phyloP scores from a whole-genome alignment of 73 alveolate genomes.

The Blepharisma stoltei region DNA sequence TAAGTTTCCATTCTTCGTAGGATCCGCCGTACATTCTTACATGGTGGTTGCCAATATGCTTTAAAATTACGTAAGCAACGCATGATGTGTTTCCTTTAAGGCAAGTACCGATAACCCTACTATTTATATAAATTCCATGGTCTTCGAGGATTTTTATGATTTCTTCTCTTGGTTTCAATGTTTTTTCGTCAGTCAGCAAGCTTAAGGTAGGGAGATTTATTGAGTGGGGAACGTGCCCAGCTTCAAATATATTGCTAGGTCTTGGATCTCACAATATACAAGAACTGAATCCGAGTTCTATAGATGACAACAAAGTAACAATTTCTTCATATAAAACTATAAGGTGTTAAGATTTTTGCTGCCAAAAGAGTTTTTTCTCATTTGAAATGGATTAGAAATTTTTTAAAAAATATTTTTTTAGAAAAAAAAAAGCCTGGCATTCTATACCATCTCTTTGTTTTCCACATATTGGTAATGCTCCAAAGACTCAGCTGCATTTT shows the following conservation, averaged over 20 bases:
- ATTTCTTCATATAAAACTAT: neutral
- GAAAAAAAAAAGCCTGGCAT: no score
- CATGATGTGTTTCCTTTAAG: neutral
- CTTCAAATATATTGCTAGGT: neutral
- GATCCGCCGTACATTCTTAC: neutral
- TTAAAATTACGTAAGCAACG: neutral
- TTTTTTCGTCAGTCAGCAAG: constrained; percentile 5
- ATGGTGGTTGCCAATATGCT: neutral
- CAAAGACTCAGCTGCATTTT: neutral
- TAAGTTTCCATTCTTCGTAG: constrained; percentile 15
- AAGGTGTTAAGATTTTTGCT: no score
- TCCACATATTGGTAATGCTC: neutral
- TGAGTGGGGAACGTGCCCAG: neutral
- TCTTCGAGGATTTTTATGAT: neutral
- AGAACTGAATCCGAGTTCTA: neutral
- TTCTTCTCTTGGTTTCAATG: neutral
- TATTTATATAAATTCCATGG: neutral
- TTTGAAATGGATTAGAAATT: no score
- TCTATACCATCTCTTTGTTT: neutral
- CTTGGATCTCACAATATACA: constrained; percentile 16
- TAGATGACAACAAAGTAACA: neutral
- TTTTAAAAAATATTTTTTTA: no score
- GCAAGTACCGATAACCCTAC: neutral
- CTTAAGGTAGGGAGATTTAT: neutral
- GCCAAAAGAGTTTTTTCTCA: no score